Evolutionary conservation across 192 early-diverging fungal genomes (phyloP), one percentile per base, ranked within the genome.

Genomic region (Backusella australiensis): DNA sequence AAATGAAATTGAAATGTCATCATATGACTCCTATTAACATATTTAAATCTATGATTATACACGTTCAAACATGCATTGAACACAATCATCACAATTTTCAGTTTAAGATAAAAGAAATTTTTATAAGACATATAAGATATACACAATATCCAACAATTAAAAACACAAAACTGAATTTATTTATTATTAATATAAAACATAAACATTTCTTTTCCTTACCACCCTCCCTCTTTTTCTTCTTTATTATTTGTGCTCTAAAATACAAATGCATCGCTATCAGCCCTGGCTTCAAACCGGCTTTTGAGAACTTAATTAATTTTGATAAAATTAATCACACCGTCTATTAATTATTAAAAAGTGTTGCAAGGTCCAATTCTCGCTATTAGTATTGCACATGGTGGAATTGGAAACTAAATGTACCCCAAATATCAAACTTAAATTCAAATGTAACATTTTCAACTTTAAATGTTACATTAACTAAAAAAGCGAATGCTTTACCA

Each of bases 391-490:
- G 23, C 2, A 2, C 4, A 11, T 4, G 1, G 4, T 23, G 9
- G 3, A 3, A 8, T 39, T 6, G 38, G 38, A 39, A 39, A 39
- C 9, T 11, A 59, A 12, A 11, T 39, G 77, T 80, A 93, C 90
- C 89, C 97, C 94, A 78, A 99, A 96, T 5, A 95, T 95, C 17
- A 99, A 83, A 21, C 96, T 96, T 49, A 81, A 94, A 99, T n/a
- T 80, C 82, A 81, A 96, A 96, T 2, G 93, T 92, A 26, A 91
- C 89, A 68, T 96, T 91, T 44, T 87, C 87, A 6, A 96, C 86
- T 41, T 92, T 91, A 14, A 82, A 81, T 6, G 91, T 85, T 36
- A 88, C 85, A 34, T 94, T 94, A 67, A 94, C 94, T 21, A 99
- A 83, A 7, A 98, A 91, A 6, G 94, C 92, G 26, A 95, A 89